phyloP scores from a whole-genome alignment of 176 grass and related monocot species.

The Cenchrus purpureus region DNA sequence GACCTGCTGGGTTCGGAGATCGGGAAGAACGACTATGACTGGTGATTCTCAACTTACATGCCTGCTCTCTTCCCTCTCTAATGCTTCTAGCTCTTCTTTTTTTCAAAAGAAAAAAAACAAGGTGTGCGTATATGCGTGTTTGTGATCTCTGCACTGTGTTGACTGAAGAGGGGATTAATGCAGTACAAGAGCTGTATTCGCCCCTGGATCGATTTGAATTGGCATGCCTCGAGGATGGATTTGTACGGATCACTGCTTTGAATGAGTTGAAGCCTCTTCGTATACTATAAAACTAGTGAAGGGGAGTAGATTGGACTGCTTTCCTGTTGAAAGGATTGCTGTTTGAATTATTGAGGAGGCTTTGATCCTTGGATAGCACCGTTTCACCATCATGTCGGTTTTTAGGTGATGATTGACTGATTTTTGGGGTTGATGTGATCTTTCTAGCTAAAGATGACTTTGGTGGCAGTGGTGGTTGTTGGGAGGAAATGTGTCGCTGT shows the following conservation, averaged over 20 bases:
- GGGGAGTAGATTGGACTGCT: not conserved
- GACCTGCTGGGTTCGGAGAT: constrained; percentile 81
- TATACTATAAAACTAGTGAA: not conserved
- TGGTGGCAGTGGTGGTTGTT: constrained; percentile 31
- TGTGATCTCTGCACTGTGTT: not conserved
- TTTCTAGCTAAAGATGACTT: constrained; percentile 28
- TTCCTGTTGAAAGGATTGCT: not conserved
- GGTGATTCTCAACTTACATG: constrained; percentile 43
- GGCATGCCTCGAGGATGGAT: not conserved
- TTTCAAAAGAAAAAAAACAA: not conserved
- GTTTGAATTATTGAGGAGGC: not conserved
- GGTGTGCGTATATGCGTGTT: not conserved
- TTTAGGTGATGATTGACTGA: constrained; percentile 1
- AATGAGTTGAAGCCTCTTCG: not conserved
- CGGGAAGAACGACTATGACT: constrained; percentile 99
- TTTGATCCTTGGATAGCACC: constrained; percentile 18
- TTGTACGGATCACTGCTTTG: constrained; percentile 10
- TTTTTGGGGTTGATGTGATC: constrained; percentile 17
- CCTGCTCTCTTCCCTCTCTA: not conserved
- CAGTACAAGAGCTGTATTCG: not conserved
- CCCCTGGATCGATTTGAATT: not conserved
- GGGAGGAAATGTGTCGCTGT: constrained; percentile 31
- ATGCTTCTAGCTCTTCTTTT: not conserved
- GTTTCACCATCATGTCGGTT: not conserved
- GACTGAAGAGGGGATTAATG: not conserved